These are phyloP conservation scores for Rosa rugosa DNA, from an alignment of 306 rosid genomes.

Conservation along the genomic window DNA sequence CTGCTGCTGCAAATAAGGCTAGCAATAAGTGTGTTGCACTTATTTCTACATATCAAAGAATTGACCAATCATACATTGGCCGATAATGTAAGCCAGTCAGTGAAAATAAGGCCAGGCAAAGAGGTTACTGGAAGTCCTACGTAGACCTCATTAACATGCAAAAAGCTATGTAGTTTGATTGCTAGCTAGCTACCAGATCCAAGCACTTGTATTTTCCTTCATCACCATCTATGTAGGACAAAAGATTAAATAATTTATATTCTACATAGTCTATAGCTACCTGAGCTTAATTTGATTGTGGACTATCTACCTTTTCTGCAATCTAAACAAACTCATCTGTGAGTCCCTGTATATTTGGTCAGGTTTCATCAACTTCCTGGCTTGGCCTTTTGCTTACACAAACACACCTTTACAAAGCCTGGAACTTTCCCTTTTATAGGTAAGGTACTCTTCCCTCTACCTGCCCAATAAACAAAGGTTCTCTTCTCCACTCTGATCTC, in stretches of 20 bases:
- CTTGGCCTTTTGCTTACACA: too few species aligned
- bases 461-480: too few species aligned
- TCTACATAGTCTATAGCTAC: background rate
- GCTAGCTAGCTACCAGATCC: constrained; percentile 17
- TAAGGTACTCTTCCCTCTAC: too few species aligned
- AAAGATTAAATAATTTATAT: background rate
- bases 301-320: constrained; percentile 14
- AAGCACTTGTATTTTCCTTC: constrained; percentile 33
- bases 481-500: too few species aligned
- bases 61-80: background rate
- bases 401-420: too few species aligned
- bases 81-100: background rate
- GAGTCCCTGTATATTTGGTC: background rate
- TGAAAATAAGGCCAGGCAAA: constrained; percentile 21
- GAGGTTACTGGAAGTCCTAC: constrained; percentile 48
- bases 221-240: constrained; percentile 10
- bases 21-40: too few species aligned
- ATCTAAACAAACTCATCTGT: background rate
- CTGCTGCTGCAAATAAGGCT: too few species aligned
- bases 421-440: too few species aligned
- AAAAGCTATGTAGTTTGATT: constrained; percentile 1
- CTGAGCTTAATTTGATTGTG: constrained; percentile 2
- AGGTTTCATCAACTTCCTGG: background rate
- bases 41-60: background rate
- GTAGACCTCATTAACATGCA: constrained; percentile 27